Evolutionary conservation across 768 basidiomycete genomes (phyloP), one percentile per base, ranked within the genome.

Genomic region (Russula virescens): DNA sequence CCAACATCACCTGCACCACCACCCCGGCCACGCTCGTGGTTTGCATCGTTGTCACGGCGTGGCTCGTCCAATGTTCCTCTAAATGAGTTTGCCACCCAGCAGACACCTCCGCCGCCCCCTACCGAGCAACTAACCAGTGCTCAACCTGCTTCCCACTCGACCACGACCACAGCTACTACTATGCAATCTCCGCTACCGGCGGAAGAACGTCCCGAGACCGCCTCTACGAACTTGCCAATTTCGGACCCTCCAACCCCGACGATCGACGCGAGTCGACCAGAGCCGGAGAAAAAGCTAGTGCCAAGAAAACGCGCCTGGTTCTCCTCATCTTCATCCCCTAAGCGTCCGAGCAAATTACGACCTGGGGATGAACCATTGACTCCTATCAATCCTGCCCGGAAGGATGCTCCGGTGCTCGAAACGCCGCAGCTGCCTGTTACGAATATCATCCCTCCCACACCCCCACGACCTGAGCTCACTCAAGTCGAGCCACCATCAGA

Each of bases 241-340:
- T 50, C 48, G 8, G 58, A 55, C 26, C 53, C 48, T 3, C 31
- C 43, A 26, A 10, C 23, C 1, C 23, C 34, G 26, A 16, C 19
- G 3, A 10, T 23, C 28, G 31, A 45, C 31, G 47, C 47, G 19
- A 28, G 9, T 53, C 51, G 13, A 31, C 19, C 53, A 14, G 58
- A 52, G 18, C 16, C 25, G 1, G 58, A 49, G 26, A 23, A 10
- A 25, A 55, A 55, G 35, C 25, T 48, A 2, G 40, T 60, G 49
- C 58, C 63, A 7, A 60, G 58, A 48, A 64, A 60, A 18, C 63
- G 63, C 31, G n/a, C 58, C n/a, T 64, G 63, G 63, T 64, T 64
- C 31, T 23, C 47, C 9, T 25, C 58, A 14, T 63, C 62, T 16
- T 43, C 35, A 13, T 45, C 63, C 34, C 54, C 58, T 42, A 50